phyloP scores from a whole-genome alignment of 2,329 filamentous ascomycete genomes.

The Cryoendolithus antarcticus region DNA sequence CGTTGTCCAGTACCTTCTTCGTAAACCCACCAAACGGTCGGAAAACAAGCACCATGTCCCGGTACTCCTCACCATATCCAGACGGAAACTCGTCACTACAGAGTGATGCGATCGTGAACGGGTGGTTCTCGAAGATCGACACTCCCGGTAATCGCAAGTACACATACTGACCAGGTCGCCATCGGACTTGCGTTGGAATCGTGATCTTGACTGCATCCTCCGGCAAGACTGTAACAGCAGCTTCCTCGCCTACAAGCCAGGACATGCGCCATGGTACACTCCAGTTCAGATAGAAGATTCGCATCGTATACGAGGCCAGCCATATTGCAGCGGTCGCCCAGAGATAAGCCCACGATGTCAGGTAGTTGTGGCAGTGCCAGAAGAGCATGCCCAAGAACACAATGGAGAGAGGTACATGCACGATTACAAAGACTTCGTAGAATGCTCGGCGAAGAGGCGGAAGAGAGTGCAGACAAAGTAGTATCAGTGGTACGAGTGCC shows the following conservation, averaged over 20 bases:
- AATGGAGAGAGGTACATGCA: constrained; percentile 73
- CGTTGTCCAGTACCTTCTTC: constrained; percentile 66
- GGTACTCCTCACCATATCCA: constrained; percentile 74
- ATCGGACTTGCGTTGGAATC: constrained; percentile 81
- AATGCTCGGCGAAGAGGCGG: constrained; percentile 62
- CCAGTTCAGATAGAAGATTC: constrained; percentile 86
- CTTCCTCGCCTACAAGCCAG: constrained; percentile 83
- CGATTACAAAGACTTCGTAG: constrained; percentile 73
- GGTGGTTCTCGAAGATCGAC: constrained; percentile 81
- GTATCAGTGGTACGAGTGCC: constrained; percentile 65
- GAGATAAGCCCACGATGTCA: constrained; percentile 82
- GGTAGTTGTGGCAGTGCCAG: constrained; percentile 91
- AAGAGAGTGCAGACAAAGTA: constrained; percentile 76
- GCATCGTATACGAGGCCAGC: constrained; percentile 57
- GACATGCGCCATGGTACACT: constrained; percentile 63
- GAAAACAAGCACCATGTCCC: constrained; percentile 85
- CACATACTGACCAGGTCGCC: constrained; percentile 88
- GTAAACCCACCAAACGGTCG: constrained; percentile 88
- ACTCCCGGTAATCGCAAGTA: constrained; percentile 92
- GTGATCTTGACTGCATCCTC: constrained; percentile 95
- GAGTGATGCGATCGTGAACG: constrained; percentile 85
- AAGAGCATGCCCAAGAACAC: constrained; percentile 76
- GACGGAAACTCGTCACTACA: constrained; percentile 91
- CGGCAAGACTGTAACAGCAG: constrained; percentile 74
- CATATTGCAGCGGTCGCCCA: constrained; percentile 72